These are phyloP conservation scores for Globisporangium echinulatum DNA, from an alignment of 352 stramenopile species.

Conservation along the genomic window DNA sequence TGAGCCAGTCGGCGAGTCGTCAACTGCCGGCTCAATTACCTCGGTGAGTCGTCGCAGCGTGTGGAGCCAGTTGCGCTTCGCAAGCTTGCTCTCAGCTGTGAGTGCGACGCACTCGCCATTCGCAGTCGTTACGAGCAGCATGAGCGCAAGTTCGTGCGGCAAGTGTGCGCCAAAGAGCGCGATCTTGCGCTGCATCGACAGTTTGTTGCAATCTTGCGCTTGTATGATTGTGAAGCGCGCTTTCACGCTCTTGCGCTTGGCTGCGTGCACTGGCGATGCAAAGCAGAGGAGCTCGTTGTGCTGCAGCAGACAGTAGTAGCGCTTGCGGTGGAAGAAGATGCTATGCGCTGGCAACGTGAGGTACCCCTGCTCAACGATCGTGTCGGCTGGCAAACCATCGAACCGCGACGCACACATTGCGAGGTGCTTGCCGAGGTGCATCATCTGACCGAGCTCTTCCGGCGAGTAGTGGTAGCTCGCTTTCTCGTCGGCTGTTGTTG, in stretches of 20 bases:
- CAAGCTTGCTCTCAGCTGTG: conserved; percentile 9
- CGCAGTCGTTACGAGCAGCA: conserved; percentile 70
- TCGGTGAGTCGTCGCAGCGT: conserved; percentile 13
- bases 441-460: conserved; percentile 51
- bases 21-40: conserved; percentile 5
- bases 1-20: conserved; percentile 3
- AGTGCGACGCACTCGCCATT: conserved; percentile 44
- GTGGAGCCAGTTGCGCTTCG: conserved; percentile 18
- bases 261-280: conserved; percentile 39
- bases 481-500: conserved; percentile 47
- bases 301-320: conserved; percentile 63
- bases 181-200: conserved; percentile 60
- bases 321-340: conserved; percentile 55
- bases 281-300: conserved; percentile 39
- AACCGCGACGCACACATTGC: conserved; percentile 43
- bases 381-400: conserved; percentile 40
- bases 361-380: conserved; percentile 63
- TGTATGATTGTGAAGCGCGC: conserved; percentile 41
- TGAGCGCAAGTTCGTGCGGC: conserved; percentile 34
- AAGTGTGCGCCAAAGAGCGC: conserved; percentile 48
- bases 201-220: conserved; percentile 46
- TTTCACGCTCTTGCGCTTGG: conserved; percentile 40
- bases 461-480: conserved; percentile 43
- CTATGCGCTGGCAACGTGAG: conserved; percentile 39
- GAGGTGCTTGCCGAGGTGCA: conserved; percentile 36